Conservation (phyloP, 2,329 filamentous ascomycete species). For the Trichoderma hamatum region DNA sequence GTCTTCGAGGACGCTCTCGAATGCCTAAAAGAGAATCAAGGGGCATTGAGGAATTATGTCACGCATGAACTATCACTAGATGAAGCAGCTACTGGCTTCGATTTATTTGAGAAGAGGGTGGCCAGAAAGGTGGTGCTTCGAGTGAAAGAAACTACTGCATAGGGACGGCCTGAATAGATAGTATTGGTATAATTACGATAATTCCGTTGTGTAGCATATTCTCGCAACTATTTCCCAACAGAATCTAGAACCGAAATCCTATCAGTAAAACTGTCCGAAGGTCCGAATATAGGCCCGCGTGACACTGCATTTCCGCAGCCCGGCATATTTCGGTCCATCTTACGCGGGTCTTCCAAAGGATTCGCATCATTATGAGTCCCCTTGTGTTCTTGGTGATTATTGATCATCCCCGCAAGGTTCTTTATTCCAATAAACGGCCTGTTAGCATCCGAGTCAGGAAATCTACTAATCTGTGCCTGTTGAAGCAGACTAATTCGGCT, state of each 20-base stretch:
- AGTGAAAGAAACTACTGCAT: not conserved
- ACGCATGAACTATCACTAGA: constrained; percentile 4
- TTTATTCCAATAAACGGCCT: not conserved
- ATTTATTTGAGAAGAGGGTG: constrained; percentile 3
- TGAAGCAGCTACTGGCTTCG: constrained; percentile 1
- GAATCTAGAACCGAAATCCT: not conserved
- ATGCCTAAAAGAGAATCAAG: not conserved
- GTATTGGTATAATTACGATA: no score
- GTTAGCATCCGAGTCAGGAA: not conserved
- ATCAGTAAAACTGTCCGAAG: not conserved
- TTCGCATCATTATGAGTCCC: not conserved
- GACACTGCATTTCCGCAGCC: not conserved
- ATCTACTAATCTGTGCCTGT: not conserved
- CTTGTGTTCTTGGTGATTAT: not conserved
- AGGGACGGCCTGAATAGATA: not conserved
- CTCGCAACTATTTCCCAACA: not conserved
- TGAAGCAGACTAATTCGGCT: not conserved
- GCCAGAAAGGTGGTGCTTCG: constrained; percentile 17
- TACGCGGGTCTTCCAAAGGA: not conserved
- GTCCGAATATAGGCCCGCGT: not conserved
- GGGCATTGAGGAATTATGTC: not conserved
- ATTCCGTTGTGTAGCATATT: not conserved
- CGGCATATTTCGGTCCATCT: not conserved
- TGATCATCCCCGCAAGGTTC: not conserved
- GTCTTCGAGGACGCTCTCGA: constrained; percentile 4